Evolutionary conservation across 1,139 yeast species (phyloP).

Genomic region (Eremothecium cymbalariae): DNA sequence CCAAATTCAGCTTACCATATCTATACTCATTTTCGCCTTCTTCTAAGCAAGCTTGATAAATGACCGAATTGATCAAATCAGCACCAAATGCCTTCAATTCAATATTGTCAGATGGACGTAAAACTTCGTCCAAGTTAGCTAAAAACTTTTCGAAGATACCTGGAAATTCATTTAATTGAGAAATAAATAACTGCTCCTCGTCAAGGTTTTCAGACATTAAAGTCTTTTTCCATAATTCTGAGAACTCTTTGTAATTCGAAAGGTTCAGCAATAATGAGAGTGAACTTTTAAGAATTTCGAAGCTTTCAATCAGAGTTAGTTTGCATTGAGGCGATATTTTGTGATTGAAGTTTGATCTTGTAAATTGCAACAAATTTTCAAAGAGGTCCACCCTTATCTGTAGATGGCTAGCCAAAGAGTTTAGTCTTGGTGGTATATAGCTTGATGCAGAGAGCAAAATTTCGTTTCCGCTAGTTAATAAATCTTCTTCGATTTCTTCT

Average conservation of each 20-base stretch:
- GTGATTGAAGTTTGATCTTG: conserved; percentile 40
- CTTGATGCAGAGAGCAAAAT: conserved; percentile 43
- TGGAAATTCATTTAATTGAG: conserved; percentile 34
- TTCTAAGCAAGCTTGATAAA: conserved; percentile 37
- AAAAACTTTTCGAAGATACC: conserved; percentile 35
- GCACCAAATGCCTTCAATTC: conserved; percentile 30
- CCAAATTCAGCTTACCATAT: conserved; percentile 26
- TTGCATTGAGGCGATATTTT: conserved; percentile 30
- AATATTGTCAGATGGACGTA: conserved; percentile 17
- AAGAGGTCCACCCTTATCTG: conserved; percentile 35
- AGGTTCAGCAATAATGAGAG: conserved; percentile 34
- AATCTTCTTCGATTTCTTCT: conserved; percentile 42
- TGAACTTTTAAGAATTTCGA: conserved; percentile 53
- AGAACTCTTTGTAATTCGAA: conserved; percentile 15
- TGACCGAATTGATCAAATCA: conserved; percentile 35
- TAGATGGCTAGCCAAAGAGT: conserved; percentile 39
- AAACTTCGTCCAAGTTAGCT: conserved; percentile 19
- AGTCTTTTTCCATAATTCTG: conserved; percentile 17
- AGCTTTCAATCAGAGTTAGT: conserved; percentile 25
- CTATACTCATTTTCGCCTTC: conserved; percentile 38
- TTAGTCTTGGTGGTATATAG: conserved; percentile 40
- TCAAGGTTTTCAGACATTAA: conserved; percentile 12
- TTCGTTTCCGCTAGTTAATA: conserved; percentile 44
- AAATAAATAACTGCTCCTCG: conserved; percentile 20
- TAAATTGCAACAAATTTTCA: conserved; percentile 41